phyloP scores from a whole-genome alignment of 2,329 filamentous ascomycete species.

The Epichloe baconii region DNA sequence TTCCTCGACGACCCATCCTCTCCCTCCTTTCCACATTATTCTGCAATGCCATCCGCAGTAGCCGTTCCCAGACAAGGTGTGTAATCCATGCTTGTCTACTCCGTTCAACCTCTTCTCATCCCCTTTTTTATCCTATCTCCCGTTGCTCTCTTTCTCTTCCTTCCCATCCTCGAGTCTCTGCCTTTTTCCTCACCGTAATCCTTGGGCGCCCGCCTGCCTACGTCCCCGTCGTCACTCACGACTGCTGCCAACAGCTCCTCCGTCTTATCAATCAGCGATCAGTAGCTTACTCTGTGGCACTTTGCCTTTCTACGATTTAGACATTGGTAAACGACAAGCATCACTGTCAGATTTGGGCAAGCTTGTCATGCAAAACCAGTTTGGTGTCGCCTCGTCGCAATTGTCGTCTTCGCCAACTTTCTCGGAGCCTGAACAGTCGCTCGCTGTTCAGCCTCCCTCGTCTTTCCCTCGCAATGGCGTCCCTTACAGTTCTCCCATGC shows the following conservation, averaged over 20 bases:
- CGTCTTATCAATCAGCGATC: slow-evolving; percentile 6
- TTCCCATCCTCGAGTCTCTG: not conserved
- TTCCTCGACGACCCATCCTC: not conserved
- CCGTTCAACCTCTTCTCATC: not conserved
- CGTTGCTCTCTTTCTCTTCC: not conserved
- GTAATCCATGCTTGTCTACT: slow-evolving; percentile 2
- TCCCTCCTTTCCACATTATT: slow-evolving; percentile 4
- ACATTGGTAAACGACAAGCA: slow-evolving; percentile 22
- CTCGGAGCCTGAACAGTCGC: slow-evolving; percentile 19
- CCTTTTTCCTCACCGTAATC: not conserved
- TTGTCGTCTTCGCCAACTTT: slow-evolving; percentile 16
- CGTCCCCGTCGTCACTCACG: not conserved
- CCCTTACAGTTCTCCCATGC: slow-evolving; percentile 9
- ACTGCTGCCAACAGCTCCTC: not conserved
- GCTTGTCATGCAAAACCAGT: slow-evolving; percentile 32
- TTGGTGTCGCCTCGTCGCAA: slow-evolving; percentile 19
- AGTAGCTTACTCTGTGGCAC: slow-evolving; percentile 7
- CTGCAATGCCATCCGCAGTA: slow-evolving; percentile 13
- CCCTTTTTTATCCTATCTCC: not conserved
- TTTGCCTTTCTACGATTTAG: slow-evolving; percentile 10
- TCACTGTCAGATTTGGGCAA: slow-evolving; percentile 30
- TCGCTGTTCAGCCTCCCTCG: slow-evolving; percentile 19
- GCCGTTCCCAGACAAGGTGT: slow-evolving; percentile 12
- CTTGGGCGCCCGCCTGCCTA: not conserved
- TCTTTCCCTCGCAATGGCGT: slow-evolving; percentile 19